Conservation (phyloP, 163 green algal species). For the Prototheca stagnorum region DNA sequence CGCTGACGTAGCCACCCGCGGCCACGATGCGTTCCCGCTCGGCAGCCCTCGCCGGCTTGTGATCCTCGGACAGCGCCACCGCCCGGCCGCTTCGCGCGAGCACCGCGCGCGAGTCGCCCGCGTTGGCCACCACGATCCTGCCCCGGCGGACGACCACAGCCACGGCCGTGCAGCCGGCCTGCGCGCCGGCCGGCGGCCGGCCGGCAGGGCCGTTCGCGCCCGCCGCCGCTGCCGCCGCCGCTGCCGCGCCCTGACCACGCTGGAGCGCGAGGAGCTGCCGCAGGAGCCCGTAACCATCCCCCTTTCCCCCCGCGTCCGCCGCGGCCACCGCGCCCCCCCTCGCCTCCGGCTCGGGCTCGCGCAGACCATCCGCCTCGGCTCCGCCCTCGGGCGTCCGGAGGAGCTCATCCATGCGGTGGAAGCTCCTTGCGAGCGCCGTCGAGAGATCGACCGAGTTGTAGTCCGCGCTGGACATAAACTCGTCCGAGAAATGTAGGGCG, state of each 20-base stretch:
- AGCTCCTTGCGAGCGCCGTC: slow-evolving; percentile 22
- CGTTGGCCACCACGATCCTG: slow-evolving; percentile 63
- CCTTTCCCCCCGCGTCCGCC: slow-evolving; percentile 10
- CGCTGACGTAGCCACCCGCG: slow-evolving; percentile 81
- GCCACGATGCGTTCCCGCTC: slow-evolving; percentile 71
- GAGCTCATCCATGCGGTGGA: slow-evolving; percentile 72
- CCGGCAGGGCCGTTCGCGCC: not conserved
- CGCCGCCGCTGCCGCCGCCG: not conserved
- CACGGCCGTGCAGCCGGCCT: slow-evolving; percentile 75
- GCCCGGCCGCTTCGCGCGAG: slow-evolving; percentile 33
- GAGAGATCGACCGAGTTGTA: slow-evolving; percentile 21
- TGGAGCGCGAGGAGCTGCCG: slow-evolving; percentile 12
- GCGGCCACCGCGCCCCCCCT: slow-evolving; percentile 10
- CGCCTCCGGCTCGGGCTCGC: slow-evolving; percentile 9
- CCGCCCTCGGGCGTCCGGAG: slow-evolving; percentile 22
- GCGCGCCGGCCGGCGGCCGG: slow-evolving; percentile 15
- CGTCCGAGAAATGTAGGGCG: slow-evolving; percentile 49
- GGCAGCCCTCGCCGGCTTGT: slow-evolving; percentile 65
- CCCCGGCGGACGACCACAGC: slow-evolving; percentile 41
- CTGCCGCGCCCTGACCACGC: slow-evolving; percentile 2
- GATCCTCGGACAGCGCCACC: slow-evolving; percentile 47
- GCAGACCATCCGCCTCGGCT: slow-evolving; percentile 8
- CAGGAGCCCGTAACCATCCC: slow-evolving; percentile 14
- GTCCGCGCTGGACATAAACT: slow-evolving; percentile 41
- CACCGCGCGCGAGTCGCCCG: slow-evolving; percentile 61